Evolutionary conservation across 495 filamentous ascomycete genomes (phyloP), one percentile per base, ranked within the genome.

Genomic region (Hamigera avellanea): DNA sequence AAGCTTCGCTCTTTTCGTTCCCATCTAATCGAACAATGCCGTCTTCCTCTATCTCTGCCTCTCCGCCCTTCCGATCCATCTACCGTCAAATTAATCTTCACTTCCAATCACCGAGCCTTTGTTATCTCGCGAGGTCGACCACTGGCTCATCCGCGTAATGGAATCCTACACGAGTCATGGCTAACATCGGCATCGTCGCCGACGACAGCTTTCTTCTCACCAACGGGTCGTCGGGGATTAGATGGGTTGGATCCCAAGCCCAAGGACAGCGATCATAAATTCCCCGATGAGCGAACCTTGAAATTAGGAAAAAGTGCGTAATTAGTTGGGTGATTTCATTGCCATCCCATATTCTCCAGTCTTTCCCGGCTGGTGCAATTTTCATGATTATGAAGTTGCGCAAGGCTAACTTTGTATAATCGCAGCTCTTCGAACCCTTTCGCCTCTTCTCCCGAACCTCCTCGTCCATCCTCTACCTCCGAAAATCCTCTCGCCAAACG

Each of bases 251-350:
- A 40, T 8, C 29, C 32, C 6, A 31, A 26, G 10, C 40, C 33
- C 14, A 36, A 3, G 15, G 43, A 48, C 16, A 45, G 45, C 26
- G 61, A 71, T 38, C 56, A 64, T 18, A 59, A 67, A 36, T 60
- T 65, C 1, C 80, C 79, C 6, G 76, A 87, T 59, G 78, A 91
- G 52, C 76, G 89, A 25, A 88, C 81, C 28, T 50, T 94, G 32
- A 89, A 91, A 55, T 77, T 98, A 2, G 89, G 91, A 36, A 89
- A 83, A 50, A 95, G 87, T 87, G 63, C 46, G 75, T 55, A 32
- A 8, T 6, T n/a, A 12, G 5, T 5, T 30, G 19, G 23, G 8
- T 19, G 17, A 26, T 9, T 15, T 29, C 19, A 37, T 29, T 14
- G 30, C 19, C 1, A 18, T 14, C 2, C 28, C 8, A 17, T 23